These are phyloP conservation scores for Rhodofomes roseus DNA, from an alignment of 1,284 basidiomycete genomes.

Conservation along the genomic window DNA sequence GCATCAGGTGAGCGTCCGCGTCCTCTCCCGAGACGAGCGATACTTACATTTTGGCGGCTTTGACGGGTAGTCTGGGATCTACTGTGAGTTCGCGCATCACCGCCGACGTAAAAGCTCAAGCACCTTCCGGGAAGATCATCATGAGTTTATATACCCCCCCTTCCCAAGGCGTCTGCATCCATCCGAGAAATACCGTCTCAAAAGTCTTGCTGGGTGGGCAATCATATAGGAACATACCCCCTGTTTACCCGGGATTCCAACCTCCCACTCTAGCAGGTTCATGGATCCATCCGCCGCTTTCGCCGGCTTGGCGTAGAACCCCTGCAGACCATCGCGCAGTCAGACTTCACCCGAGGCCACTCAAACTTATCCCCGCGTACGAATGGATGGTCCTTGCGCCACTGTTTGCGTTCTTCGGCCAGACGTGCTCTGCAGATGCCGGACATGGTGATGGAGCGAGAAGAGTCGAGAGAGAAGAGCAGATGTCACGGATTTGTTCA, in stretches of 20 bases:
- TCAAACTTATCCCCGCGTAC: slow-evolving; percentile 53
- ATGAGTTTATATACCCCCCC: slow-evolving; percentile 90
- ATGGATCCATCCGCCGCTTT: slow-evolving; percentile 91
- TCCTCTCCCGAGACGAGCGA: slow-evolving; percentile 1
- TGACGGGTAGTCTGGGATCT: slow-evolving; percentile 78
- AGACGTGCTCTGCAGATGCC: slow-evolving; percentile 83
- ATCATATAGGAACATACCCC: slow-evolving; percentile 50
- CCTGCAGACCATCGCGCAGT: slow-evolving; percentile 48
- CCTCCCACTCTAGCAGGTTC: slow-evolving; percentile 98
- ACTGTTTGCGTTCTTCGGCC: slow-evolving; percentile 97
- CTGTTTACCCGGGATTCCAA: slow-evolving; percentile 88
- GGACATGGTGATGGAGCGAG: slow-evolving; percentile 62
- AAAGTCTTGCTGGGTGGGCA: slow-evolving; percentile 16
- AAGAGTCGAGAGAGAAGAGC: slow-evolving; percentile 6
- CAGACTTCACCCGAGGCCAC: slow-evolving; percentile 4
- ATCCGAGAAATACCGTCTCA: slow-evolving; percentile 18
- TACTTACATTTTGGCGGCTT: slow-evolving; percentile 91
- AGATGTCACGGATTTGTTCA: slow-evolving; percentile 5
- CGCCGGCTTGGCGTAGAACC: slow-evolving; percentile 92
- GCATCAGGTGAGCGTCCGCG: slow-evolving; percentile 14
- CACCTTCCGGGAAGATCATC: slow-evolving; percentile 93
- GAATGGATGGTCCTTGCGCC: slow-evolving; percentile 99
- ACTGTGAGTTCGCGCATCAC: slow-evolving; percentile 10
- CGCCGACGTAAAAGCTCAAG: slow-evolving; percentile 8
- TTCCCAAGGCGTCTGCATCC: slow-evolving; percentile 89